These are phyloP conservation scores for Helianthus annuus DNA, from an alignment of 129 eudicot genomes.

Conservation along the genomic window DNA sequence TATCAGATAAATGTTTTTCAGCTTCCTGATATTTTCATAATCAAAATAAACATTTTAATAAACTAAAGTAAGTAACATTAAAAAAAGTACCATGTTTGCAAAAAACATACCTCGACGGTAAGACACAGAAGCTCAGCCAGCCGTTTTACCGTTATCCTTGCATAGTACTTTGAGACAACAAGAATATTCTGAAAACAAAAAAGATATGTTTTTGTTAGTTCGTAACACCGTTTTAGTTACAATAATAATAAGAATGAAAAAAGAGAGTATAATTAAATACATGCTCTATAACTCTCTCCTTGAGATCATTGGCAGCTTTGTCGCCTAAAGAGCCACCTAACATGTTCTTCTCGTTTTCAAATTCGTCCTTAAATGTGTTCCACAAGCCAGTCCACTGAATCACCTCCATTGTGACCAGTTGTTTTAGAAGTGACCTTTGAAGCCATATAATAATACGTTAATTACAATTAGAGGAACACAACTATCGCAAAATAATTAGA, in stretches of 20 bases:
- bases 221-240: neutral
- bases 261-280: conserved; percentile 38
- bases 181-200: conserved; percentile 63
- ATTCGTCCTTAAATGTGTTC: conserved; percentile 74
- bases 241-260: neutral
- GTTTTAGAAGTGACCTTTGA: conserved; percentile 64
- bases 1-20: conserved; percentile 79
- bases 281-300: conserved; percentile 88
- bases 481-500: neutral
- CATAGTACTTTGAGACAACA: conserved; percentile 82
- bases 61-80: neutral
- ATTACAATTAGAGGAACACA: neutral
- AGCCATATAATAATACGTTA: neutral
- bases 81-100: neutral
- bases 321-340: conserved; percentile 87
- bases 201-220: neutral
- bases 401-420: conserved; percentile 87
- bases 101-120: conserved; percentile 56
- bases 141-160: conserved; percentile 79
- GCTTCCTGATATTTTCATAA: conserved; percentile 50
- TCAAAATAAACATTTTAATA: neutral
- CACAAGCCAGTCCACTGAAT: conserved; percentile 87
- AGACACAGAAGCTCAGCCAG: conserved; percentile 86
- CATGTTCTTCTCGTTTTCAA: conserved; percentile 82
- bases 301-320: conserved; percentile 84